Base-by-base conservation (phyloP, 164 flowering plant species). In the Kalanchoe fedtschenkoi region DNA sequence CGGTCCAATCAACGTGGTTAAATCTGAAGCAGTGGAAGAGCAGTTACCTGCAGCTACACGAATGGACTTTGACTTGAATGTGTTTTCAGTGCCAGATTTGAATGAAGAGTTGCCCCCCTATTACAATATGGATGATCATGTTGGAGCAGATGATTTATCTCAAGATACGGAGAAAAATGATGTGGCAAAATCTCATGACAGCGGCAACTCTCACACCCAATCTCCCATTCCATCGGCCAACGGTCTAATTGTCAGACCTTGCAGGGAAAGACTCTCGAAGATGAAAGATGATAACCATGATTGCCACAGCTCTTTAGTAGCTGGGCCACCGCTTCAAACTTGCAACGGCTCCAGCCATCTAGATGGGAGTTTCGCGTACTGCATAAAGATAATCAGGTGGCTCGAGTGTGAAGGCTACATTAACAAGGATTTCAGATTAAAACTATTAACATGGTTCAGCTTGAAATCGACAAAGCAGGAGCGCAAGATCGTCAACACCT, bases 41-140 rank as follows among this genome's bases (percentile, higher is more conserved):
- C 71, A 64, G 41, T 69, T 69, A 34, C 83, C 83, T 5, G 57
- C 64, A 44, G 74, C 69, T 71, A 68, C 83, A 13, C 81, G 81
- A 43, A 83, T 74, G 13, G 56, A 7, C 60, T 86, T 92, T 30
- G 97, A 92, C 77, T 70, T 92, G 53, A 92, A 89, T 78, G 85
- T 86, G 62, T 87, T 66, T 29, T 83, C 93, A 9, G 93, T 90
- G 16, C 99, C 99, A 21, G 99, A 93, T 78, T 65, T 93, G 38
- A 93, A 93, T 70, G 97, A 91, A 62, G 99, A 87, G 51, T 70
- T 86, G 34, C 78, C 78, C 64, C 89, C 89, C 62, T 83, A 86
- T 39, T 80, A 78, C 53, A 82, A 84, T 16, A 68, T 79, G 53
- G 90, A 87, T 70, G 90, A 88, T 69, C 81, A 83, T 61, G 78